Percentiles rank a stretch among this genome's conserved stretches.
Conservation (phyloP, 2,329 filamentous ascomycete genomes). For the Aureobasidium sp. region DNA sequence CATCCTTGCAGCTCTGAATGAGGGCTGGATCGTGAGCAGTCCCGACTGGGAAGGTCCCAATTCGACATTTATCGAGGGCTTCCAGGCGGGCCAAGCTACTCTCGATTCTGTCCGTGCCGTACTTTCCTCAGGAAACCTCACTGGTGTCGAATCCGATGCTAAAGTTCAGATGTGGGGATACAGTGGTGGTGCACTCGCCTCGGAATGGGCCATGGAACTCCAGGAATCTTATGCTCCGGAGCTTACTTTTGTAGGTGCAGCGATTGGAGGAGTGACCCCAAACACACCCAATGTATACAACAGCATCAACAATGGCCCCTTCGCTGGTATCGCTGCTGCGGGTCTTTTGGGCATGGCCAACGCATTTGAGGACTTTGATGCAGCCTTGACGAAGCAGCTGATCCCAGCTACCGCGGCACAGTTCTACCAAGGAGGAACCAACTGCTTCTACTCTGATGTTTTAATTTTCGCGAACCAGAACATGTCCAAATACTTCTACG, state of each 20-base stretch:
- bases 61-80: slow-evolving; percentile 21
- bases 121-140: slow-evolving; percentile 15
- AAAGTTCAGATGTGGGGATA: slow-evolving; percentile 23
- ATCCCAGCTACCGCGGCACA: slow-evolving; percentile 8
- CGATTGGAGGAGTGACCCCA: slow-evolving; percentile 27
- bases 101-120: slow-evolving; percentile 25
- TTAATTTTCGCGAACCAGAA: slow-evolving; percentile 16
- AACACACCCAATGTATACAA: slow-evolving; percentile 24
- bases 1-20: slow-evolving; percentile 18
- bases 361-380: slow-evolving; percentile 22
- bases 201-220: slow-evolving; percentile 24
- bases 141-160: neutral
- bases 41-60: slow-evolving; percentile 25
- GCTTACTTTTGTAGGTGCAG: slow-evolving; percentile 24
- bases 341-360: slow-evolving; percentile 22
- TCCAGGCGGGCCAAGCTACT: slow-evolving; percentile 23
- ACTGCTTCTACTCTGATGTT: slow-evolving; percentile 12
- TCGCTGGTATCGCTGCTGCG: slow-evolving; percentile 23
- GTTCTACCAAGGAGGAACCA: slow-evolving; percentile 14
- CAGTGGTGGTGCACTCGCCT: slow-evolving; percentile 23
- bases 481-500: slow-evolving; percentile 20
- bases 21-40: slow-evolving; percentile 22
- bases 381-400: slow-evolving; percentile 15
- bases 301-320: slow-evolving; percentile 22
- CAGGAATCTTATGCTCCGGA: slow-evolving; percentile 25